Evolutionary conservation across 306 rosid genomes (phyloP).

Genomic region (Neltuma alba): DNA sequence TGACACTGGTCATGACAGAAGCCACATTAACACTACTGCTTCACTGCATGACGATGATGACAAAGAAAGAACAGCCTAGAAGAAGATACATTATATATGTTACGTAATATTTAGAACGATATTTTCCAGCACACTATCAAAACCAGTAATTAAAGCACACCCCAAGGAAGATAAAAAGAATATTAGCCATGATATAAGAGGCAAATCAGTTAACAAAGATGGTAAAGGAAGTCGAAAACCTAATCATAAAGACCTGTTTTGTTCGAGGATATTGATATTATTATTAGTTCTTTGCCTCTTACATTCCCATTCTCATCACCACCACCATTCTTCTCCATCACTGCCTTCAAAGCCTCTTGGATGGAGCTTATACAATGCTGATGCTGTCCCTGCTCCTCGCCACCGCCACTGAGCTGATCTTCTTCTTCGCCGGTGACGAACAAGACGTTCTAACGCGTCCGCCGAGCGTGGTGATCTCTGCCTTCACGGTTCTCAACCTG

Average conservation of each 20-base stretch:
- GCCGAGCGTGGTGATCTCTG: conserved; percentile 80
- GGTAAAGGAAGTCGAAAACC: background rate
- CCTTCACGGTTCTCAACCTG: conserved; percentile 72
- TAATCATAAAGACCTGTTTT: conserved; percentile 49
- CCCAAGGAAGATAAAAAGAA: background rate
- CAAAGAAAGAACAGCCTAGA: background rate
- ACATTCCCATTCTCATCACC: conserved; percentile 67
- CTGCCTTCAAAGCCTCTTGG: conserved; percentile 82
- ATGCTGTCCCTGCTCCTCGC: conserved; percentile 28
- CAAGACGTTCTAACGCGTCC: conserved; percentile 79
- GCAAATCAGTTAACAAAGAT: too few species aligned
- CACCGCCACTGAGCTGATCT: background rate
- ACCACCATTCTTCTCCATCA: conserved; percentile 72
- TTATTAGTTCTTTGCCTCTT: conserved; percentile 81
- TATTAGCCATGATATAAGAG: background rate
- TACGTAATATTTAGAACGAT: background rate
- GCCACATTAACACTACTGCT: conserved; percentile 48
- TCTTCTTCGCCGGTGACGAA: conserved; percentile 76
- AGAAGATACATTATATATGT: background rate
- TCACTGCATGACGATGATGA: conserved; percentile 32
- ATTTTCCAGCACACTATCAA: conserved; percentile 33
- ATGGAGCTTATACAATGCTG: conserved; percentile 64
- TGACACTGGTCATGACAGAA: conserved; percentile 34
- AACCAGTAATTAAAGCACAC: conserved; percentile 5
- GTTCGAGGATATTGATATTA: conserved; percentile 59